A percentile compares a stretch with the other conserved stretches of the same genome.
Evolutionary conservation across 352 stramenopile genomes (phyloP).

Genomic region (Phytophthora melonis): DNA sequence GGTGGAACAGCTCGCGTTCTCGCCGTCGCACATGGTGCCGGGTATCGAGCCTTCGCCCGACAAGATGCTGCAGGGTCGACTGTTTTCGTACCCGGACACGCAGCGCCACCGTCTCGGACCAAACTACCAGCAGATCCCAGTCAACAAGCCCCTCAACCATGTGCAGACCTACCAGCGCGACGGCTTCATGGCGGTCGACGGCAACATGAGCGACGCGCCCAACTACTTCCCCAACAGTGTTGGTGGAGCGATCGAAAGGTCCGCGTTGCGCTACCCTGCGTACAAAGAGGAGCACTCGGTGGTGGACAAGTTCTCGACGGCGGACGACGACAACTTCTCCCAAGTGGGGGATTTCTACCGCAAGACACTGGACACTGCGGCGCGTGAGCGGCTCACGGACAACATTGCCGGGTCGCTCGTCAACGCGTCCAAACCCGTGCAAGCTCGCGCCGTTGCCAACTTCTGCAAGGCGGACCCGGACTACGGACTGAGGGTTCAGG

Average conservation of each 20-base stretch:
- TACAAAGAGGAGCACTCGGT: conserved; percentile 46
- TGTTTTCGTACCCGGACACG: conserved; percentile 93
- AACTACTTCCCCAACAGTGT: conserved; percentile 92
- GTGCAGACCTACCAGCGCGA: conserved; percentile 87
- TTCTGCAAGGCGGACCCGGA: conserved; percentile 87
- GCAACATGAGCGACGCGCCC: conserved; percentile 72
- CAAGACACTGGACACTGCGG: conserved; percentile 73
- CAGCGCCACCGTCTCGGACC: conserved; percentile 87
- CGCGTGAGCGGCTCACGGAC: conserved; percentile 77
- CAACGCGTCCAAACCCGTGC: conserved; percentile 84
- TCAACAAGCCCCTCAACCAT: conserved; percentile 86
- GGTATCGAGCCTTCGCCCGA: conserved; percentile 88
- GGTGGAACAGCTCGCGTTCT: conserved; percentile 94
- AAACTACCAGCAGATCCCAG: conserved; percentile 92
- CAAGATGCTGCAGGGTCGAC: conserved; percentile 91
- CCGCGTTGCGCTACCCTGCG: conserved; percentile 30
- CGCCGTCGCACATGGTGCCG: conserved; percentile 90
- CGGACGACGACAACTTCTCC: conserved; percentile 92
- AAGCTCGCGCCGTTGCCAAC: conserved; percentile 88
- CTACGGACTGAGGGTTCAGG: conserved; percentile 84
- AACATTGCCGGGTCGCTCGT: conserved; percentile 90
- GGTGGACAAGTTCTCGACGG: conserved; percentile 76
- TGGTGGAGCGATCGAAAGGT: too few relatives aligned
- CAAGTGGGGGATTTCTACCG: conserved; percentile 87
- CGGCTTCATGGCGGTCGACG: conserved; percentile 78